phyloP scores from a whole-genome alignment of 2,329 filamentous ascomycete genomes.

The Cladosporium sp. region DNA sequence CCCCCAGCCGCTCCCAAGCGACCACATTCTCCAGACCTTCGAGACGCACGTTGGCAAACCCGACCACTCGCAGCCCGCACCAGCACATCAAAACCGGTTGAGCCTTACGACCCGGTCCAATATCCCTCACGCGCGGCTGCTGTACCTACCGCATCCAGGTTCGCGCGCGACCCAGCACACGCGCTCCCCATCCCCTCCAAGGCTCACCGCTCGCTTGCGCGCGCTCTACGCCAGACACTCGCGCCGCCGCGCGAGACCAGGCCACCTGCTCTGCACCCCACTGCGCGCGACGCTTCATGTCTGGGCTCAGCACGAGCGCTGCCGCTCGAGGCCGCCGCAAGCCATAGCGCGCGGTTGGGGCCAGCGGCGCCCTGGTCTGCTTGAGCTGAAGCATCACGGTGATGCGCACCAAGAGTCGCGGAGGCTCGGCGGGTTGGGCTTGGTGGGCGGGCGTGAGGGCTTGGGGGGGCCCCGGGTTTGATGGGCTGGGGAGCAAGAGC shows the following conservation, averaged over 20 bases:
- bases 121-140: not conserved
- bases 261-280: not conserved
- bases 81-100: too few species aligned
- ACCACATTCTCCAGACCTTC: too few species aligned
- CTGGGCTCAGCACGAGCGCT: not conserved
- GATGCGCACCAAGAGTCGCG: constrained; percentile 1
- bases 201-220: constrained; percentile 1
- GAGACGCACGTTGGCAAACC: too few species aligned
- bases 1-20: too few species aligned
- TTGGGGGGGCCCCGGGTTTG: not conserved
- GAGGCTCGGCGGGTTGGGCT: constrained; percentile 10
- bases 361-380: not conserved
- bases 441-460: not conserved
- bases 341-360: not conserved
- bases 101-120: too few species aligned
- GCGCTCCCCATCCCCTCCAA: not conserved
- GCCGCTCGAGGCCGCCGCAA: not conserved
- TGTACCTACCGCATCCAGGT: constrained; percentile 5
- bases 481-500: not conserved
- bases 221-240: too few species aligned
- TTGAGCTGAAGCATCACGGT: not conserved
- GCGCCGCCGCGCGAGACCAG: not conserved
- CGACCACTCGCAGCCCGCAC: too few species aligned
- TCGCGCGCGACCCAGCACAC: not conserved
- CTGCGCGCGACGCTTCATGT: not conserved